Conservation (phyloP, 2,329 filamentous ascomycete genomes). For the Colletotrichum musicola region DNA sequence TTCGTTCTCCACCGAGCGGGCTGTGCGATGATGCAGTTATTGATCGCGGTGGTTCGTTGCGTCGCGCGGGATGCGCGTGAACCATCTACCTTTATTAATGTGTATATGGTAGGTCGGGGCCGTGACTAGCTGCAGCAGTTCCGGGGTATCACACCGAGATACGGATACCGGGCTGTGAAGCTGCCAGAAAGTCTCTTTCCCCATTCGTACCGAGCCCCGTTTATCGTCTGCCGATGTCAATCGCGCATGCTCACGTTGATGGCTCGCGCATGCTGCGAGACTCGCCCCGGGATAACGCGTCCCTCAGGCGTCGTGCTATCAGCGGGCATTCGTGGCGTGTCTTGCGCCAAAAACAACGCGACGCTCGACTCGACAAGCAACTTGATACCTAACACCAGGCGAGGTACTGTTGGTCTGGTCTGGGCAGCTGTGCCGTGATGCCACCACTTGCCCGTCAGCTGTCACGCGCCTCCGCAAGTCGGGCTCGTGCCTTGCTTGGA, state of each 20-base stretch:
- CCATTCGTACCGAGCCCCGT: constrained; percentile 22
- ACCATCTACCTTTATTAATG: not conserved
- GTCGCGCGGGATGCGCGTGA: constrained; percentile 28
- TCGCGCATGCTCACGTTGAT: not conserved
- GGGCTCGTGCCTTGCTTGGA: too few species aligned
- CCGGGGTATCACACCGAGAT: constrained; percentile 22
- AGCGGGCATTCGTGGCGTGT: constrained; percentile 16
- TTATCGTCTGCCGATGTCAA: constrained; percentile 14
- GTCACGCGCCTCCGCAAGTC: constrained; percentile 2
- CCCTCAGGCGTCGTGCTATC: not conserved
- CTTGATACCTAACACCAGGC: not conserved
- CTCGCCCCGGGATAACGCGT: not conserved
- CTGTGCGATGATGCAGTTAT: constrained; percentile 33
- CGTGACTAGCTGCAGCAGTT: not conserved
- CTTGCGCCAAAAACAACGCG: constrained; percentile 5
- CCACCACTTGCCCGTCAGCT: constrained; percentile 20
- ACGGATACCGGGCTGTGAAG: not conserved
- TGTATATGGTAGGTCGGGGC: too few species aligned
- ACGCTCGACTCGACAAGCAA: constrained; percentile 7
- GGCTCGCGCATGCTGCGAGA: not conserved
- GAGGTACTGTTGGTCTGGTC: not conserved
- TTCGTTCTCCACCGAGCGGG: constrained; percentile 27
- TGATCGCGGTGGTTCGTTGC: constrained; percentile 28
- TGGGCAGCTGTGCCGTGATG: constrained; percentile 1
- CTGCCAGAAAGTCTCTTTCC: constrained; percentile 19